phyloP scores from a whole-genome alignment of 2,329 filamentous ascomycete genomes.

The Albifimbria verrucaria region DNA sequence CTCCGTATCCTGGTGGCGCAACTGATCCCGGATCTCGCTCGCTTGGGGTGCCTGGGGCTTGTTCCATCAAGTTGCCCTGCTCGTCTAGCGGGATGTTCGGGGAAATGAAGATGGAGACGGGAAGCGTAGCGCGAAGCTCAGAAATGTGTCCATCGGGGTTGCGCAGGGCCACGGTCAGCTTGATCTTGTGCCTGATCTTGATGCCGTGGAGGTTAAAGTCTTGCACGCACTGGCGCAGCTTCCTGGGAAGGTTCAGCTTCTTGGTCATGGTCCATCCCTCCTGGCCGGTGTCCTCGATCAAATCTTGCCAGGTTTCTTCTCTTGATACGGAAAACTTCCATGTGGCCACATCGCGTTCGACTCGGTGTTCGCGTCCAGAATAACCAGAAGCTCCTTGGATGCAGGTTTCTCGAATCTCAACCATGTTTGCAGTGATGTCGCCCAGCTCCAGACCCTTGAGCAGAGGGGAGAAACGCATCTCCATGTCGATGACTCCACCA shows the following conservation, averaged over 20 bases:
- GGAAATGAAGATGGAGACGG: constrained; percentile 92
- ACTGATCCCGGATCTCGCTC: constrained; percentile 57
- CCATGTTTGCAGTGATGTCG: constrained; percentile 74
- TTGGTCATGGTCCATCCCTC: constrained; percentile 63
- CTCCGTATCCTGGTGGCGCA: constrained; percentile 89
- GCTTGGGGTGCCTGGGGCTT: constrained; percentile 45
- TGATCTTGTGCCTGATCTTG: constrained; percentile 89
- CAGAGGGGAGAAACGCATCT: constrained; percentile 84
- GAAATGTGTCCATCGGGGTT: constrained; percentile 95
- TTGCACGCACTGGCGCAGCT: constrained; percentile 78
- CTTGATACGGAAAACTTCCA: constrained; percentile 55
- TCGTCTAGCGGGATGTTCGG: constrained; percentile 88
- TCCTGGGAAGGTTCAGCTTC: constrained; percentile 71
- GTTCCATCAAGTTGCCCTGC: constrained; percentile 72
- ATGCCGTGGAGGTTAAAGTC: constrained; percentile 86
- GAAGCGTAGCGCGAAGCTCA: constrained; percentile 87
- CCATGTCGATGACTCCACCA: constrained; percentile 77
- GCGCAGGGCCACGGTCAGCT: constrained; percentile 83
- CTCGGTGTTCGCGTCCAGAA: constrained; percentile 55
- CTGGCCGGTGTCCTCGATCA: constrained; percentile 65
- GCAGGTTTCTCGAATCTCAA: constrained; percentile 72
- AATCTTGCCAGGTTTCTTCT: constrained; percentile 64
- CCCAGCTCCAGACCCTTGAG: constrained; percentile 85
- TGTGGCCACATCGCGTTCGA: constrained; percentile 59
- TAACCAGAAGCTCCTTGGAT: constrained; percentile 43